Evolutionary conservation across 176 grass and related monocot genomes (phyloP), one percentile per base, ranked within the genome.

Genomic region (Cenchrus americanus): DNA sequence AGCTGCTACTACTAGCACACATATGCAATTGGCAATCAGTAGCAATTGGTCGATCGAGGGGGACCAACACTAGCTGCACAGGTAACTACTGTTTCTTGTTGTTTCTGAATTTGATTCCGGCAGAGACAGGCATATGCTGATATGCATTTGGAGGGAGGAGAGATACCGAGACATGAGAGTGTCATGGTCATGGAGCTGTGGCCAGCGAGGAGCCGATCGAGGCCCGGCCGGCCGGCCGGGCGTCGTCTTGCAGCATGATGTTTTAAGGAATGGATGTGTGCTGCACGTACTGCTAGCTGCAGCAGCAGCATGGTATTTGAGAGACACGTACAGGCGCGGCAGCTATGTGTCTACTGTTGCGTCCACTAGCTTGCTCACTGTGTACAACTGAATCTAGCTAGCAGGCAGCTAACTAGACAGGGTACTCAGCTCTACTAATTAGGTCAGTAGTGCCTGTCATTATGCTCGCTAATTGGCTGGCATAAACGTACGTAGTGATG

Each of bases 1-100:
- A 80, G 82, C 66, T 80, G 82, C 27, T 82, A 68, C n/a, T 44
- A 50, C 10, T 24, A 55, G 51, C 77, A 37, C n/a, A n/a, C n/a
- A n/a, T 34, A 68, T 44, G 14, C 60, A 34, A 21, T 14, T 26
- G 22, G 4, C 46, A 13, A 54, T 67, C 48, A 68, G n/a, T n/a
- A n/a, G 62, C 62, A 77, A 44, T 44, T 10, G 26, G 46, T 15
- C 46, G 64, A 76, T 15, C 46, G 64, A 76, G 82, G 71, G 64
- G 14, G 43, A 44, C 62, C 77, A 71, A 17, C 19, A 50, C 10
- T 30, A 30, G 2, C 10, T 10, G 2, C 3, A 51, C 30, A 40
- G 5, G 7, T 10, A 76, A 85, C 50, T 15, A 14, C 60, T 13
- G 55, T 40, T 64, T 71, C 48, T 57, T 34, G 23, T 37, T 47